Percentiles rank a stretch among this genome's conserved stretches.
Conservation (phyloP, 305 asterid genomes). For the Rubia tinctorum region DNA sequence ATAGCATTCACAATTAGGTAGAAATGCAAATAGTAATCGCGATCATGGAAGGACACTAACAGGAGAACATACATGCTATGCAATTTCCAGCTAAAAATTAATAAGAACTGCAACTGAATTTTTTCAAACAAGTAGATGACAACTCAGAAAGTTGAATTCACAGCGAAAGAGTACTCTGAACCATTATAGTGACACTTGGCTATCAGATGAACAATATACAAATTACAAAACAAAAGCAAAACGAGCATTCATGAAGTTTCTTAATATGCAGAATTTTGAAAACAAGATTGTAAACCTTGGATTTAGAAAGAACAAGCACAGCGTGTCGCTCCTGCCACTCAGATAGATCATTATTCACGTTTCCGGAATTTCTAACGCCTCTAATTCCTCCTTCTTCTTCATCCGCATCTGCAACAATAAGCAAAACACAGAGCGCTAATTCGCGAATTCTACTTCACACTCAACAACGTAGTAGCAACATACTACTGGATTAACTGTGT, state of each 20-base stretch:
- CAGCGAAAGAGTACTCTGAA: not conserved
- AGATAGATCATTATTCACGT: constrained; percentile 60
- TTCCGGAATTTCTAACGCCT: constrained; percentile 34
- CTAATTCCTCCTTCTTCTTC: constrained; percentile 39
- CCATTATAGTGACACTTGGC: not conserved
- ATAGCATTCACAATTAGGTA: constrained; percentile 19
- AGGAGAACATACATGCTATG: not conserved
- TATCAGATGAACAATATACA: not conserved
- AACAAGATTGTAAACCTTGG: constrained; percentile 46
- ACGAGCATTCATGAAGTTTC: not conserved
- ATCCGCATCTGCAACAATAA: constrained; percentile 28
- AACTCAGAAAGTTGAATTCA: not conserved
- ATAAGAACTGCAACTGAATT: not conserved
- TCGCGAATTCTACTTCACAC: not conserved
- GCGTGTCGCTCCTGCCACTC: constrained; percentile 93
- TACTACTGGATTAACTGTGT: not conserved
- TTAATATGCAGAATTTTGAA: not conserved
- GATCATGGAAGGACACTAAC: not conserved
- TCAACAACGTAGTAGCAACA: not conserved
- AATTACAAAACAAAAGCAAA: not conserved
- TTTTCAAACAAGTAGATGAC: not conserved
- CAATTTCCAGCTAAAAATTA: not conserved
- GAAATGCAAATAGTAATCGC: constrained; percentile 6
- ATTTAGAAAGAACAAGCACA: constrained; percentile 64
- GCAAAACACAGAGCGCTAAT: constrained; percentile 2